Base-by-base conservation (phyloP, 2,329 filamentous ascomycete species). In the Chrysoporthe deuterocubensis region DNA sequence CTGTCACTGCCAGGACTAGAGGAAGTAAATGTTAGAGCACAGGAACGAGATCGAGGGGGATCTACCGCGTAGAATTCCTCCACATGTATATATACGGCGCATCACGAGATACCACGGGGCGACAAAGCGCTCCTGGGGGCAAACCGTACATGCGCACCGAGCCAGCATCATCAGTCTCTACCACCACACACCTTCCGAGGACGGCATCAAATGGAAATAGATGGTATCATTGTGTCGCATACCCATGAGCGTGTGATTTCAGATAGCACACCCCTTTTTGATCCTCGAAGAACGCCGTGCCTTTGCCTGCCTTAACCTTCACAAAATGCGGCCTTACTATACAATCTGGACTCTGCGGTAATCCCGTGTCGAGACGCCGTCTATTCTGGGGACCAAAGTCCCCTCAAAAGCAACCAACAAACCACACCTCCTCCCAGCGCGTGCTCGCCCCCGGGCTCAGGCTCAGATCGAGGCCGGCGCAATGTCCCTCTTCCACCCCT, bases 401-500 rank as follows among this genome's bases (percentile, higher is more conserved):
- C 4, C 1, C 16, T 18, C 16, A 42, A 52, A 2, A 18, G 5
- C 4, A 16, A 32, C 48, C 4, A 52, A 6, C 4, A 43, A 43
- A 44, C 37, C 37, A 43, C 40, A 7, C 26, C 26, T 26, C 26
- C 26, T 26, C 26, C 26, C 26, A 26, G 26, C 26, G 26, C 26
- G 26, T 26, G 26, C 26, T 26, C 26, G 26, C 26, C 26, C 26
- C 26, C 2, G 26, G 26, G 26, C 26, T 2, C 7, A 21, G 2
- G 59, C 34, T 72, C 70, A 85, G 71, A 87, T 84, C 62, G 82
- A 81, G 26, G 82, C 78, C 1, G 90, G 90, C 11, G 89, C 88
- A 7, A 86, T 87, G 74, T 94, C 91, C 76, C 86, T 90, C 66
- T 85, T 88, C 93, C 94, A 97, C 2, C 94, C 95, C 77, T 90